These are phyloP conservation scores for Cladophialophora psammophila DNA, from an alignment of 2,329 filamentous ascomycete species.

Conservation along the genomic window DNA sequence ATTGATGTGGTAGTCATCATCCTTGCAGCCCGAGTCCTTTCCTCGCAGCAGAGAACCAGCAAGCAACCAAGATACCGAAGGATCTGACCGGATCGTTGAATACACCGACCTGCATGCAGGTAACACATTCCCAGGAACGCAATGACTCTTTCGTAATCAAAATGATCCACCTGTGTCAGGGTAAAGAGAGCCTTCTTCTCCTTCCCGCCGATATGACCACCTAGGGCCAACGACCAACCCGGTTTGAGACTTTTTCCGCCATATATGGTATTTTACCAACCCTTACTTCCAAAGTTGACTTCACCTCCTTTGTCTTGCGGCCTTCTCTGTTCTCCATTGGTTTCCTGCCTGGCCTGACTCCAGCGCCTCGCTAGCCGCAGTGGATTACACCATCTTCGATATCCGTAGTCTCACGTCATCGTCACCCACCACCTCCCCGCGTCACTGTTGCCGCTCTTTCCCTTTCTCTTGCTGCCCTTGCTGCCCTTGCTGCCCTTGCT, in stretches of 20 bases:
- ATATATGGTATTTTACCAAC: conserved; percentile 12
- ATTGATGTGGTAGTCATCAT: background rate
- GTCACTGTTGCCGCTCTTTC: conserved; percentile 30
- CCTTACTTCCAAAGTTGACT: conserved; percentile 1
- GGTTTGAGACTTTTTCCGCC: background rate
- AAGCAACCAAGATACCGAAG: background rate
- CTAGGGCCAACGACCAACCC: conserved; percentile 6
- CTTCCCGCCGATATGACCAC: background rate
- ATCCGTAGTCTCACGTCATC: conserved; percentile 30
- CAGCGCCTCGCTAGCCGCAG: conserved; percentile 27
- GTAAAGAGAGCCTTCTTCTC: background rate
- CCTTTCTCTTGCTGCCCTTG: conserved; percentile 26
- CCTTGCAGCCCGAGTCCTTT: background rate
- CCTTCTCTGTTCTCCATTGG: conserved; percentile 1
- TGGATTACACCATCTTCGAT: conserved; percentile 9
- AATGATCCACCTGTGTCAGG: background rate
- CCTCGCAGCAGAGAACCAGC: background rate
- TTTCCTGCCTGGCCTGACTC: conserved; percentile 5
- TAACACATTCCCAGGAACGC: background rate
- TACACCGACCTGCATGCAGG: conserved; percentile 3
- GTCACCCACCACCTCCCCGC: background rate
- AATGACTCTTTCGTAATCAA: background rate
- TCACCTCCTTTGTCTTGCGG: background rate
- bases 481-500: conserved; percentile 2
- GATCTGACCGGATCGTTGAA: background rate